Evolutionary conservation across 768 basidiomycete genomes (phyloP), one percentile per base, ranked within the genome.

Genomic region (Porphyrellus cyaneotinctus): DNA sequence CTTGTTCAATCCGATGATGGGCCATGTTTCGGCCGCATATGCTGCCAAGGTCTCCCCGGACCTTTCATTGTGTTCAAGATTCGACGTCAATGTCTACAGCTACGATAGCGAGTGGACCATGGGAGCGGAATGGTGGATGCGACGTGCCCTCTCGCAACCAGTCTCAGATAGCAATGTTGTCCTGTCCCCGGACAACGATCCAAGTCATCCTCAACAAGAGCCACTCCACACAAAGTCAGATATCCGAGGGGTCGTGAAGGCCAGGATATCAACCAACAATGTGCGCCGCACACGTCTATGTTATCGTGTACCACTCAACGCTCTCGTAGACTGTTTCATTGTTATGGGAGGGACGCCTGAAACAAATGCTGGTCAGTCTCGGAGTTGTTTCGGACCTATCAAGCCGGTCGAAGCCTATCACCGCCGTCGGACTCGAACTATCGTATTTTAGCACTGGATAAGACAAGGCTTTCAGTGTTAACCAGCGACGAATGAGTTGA

Each of bases 61-160:
- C 66, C 81, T 97, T 37, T 84, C 91, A 0, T 67, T 98, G 18
- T 90, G 90, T 45, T 88, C 91, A 1, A 83, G 91, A 20, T 98
- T 95, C 65, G 93, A 97, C 66, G 93, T 97, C 72, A 98, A 98
- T 64, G 82, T 95, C 24, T 97, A 97, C 67, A 94, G 91, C 70
- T 97, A 93, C 69, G 92, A 95, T 60, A 94, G 91, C 69, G 95
- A 97, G 67, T 88, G 94, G 87, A 87, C 91, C 11, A 81, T 97
- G 74, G 95, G 95, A 3, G 87, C 89, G 1, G 95, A 97, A 68
- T 97, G 92, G 91, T 97, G 92, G 93, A 79, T 93, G 65, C 80
- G 92, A 20, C 80, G 84, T 22, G 72, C 77, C 6, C 71, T 69
- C 18, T 61, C 70, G 13, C 67, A 70, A 48, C 55, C 64, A 9